Percentiles rank a stretch among this genome's conserved stretches.
Evolutionary conservation across 306 rosid genomes (phyloP).

Genomic region (Prinsepia uniflora): DNA sequence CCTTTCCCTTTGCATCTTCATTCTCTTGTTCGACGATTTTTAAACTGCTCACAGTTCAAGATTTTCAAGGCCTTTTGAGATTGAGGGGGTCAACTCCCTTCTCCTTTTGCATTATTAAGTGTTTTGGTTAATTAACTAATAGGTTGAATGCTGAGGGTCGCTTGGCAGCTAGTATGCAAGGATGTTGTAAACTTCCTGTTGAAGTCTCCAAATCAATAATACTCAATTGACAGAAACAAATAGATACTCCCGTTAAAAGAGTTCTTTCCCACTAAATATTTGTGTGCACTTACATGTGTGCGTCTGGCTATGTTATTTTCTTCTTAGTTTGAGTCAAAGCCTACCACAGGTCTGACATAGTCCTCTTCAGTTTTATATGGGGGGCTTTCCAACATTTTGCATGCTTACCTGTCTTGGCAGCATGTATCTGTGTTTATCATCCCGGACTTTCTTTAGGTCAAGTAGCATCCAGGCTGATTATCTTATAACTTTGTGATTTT

Average conservation of each 20-base stretch:
- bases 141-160: background rate
- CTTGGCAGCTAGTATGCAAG: background rate
- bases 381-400: background rate
- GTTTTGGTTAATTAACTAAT: background rate
- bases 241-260: background rate
- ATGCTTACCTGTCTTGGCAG: background rate
- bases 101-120: background rate
- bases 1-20: conserved; percentile 11
- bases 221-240: background rate
- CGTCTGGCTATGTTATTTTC: background rate
- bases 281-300: background rate
- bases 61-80: background rate
- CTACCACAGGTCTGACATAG: background rate
- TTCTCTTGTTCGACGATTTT: background rate
- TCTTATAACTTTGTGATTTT: conserved; percentile 31
- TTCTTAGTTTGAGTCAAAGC: conserved; percentile 6
- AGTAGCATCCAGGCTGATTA: conserved; percentile 7
- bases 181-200: background rate
- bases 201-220: background rate
- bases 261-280: background rate
- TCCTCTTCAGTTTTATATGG: background rate
- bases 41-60: conserved; percentile 8
- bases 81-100: background rate
- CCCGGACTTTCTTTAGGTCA: background rate
- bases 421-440: background rate